These are phyloP conservation scores for Hordeum pubiflorum DNA, from an alignment of 202 grass and related monocot species.

Conservation along the genomic window DNA sequence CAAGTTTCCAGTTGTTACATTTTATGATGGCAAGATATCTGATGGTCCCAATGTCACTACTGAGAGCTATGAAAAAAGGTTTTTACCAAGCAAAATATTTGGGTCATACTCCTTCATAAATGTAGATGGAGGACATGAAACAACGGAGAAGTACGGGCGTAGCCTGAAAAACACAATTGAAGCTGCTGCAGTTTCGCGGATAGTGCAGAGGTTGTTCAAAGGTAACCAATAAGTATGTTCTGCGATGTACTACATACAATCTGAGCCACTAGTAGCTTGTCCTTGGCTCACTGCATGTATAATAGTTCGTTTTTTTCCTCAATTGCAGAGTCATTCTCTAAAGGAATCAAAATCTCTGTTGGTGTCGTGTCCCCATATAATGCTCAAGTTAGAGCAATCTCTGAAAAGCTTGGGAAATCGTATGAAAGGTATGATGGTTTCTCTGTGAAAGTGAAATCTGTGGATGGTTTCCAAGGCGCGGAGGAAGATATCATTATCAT, in stretches of 20 bases:
- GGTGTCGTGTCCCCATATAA: slow-evolving; percentile 46
- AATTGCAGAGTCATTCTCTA: slow-evolving; percentile 19
- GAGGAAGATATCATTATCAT: slow-evolving; percentile 34
- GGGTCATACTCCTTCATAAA: slow-evolving; percentile 56
- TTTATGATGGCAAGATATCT: slow-evolving; percentile 40
- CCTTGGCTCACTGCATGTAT: not conserved
- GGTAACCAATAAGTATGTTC: slow-evolving; percentile 12
- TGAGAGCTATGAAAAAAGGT: not conserved
- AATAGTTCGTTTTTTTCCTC: not conserved
- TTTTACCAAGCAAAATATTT: slow-evolving; percentile 19
- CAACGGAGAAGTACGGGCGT: slow-evolving; percentile 10
- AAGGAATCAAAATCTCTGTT: slow-evolving; percentile 26
- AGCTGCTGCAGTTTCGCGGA: slow-evolving; percentile 27
- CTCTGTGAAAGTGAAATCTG: slow-evolving; percentile 28
- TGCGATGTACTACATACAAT: not conserved
- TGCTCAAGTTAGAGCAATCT: slow-evolving; percentile 46
- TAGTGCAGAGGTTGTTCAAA: slow-evolving; percentile 39
- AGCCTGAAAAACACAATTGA: slow-evolving; percentile 42
- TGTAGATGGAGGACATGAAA: slow-evolving; percentile 38
- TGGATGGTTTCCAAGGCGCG: slow-evolving; percentile 26
- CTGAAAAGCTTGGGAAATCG: slow-evolving; percentile 24
- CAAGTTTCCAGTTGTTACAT: slow-evolving; percentile 40
- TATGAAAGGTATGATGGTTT: slow-evolving; percentile 18
- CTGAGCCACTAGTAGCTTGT: not conserved
- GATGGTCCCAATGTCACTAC: slow-evolving; percentile 42